A percentile compares a stretch with the other conserved stretches of the same genome.
Evolutionary conservation across 164 flowering plant genomes (phyloP).

Genomic region (Kingdonia uniflora): DNA sequence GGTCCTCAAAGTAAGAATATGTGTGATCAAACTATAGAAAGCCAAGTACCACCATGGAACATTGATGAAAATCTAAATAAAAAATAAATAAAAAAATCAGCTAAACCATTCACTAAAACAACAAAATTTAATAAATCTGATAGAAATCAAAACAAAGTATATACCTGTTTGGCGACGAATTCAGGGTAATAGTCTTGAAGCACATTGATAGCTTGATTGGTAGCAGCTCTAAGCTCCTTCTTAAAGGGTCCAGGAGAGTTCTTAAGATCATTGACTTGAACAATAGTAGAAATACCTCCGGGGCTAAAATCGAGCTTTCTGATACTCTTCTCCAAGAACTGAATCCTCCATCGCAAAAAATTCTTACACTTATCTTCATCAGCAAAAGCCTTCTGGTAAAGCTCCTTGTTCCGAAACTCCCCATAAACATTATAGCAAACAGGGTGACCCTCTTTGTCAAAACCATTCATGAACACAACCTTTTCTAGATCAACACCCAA

Average conservation of each 20-base stretch:
- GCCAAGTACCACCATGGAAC: constrained; percentile 99
- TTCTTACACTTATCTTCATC: constrained; percentile 68
- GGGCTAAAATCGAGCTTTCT: constrained; percentile 9
- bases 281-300: constrained; percentile 8
- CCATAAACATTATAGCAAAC: constrained; percentile 89
- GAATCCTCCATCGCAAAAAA: constrained; percentile 70
- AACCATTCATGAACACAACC: constrained; percentile 69
- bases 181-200: constrained; percentile 17
- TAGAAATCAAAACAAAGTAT: neutral
- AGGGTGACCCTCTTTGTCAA: constrained; percentile 71
- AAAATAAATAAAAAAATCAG: constrained; percentile 1
- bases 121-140: neutral
- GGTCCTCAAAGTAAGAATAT: constrained; percentile 80
- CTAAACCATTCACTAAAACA: neutral
- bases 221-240: constrained; percentile 46
- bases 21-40: constrained; percentile 63
- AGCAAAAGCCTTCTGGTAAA: constrained; percentile 51
- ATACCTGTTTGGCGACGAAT: constrained; percentile 90
- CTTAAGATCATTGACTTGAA: constrained; percentile 13
- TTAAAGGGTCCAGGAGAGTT: constrained; percentile 13
- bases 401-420: constrained; percentile 66
- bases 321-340: constrained; percentile 72
- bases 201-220: constrained; percentile 16
- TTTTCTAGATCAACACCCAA: constrained; percentile 52
- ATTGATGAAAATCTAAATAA: constrained; percentile 65